A percentile compares a stretch with the other conserved stretches of the same genome.
Evolutionary conservation across 768 basidiomycete species (phyloP).

Genomic region (Coprinopsis strossmayeri): DNA sequence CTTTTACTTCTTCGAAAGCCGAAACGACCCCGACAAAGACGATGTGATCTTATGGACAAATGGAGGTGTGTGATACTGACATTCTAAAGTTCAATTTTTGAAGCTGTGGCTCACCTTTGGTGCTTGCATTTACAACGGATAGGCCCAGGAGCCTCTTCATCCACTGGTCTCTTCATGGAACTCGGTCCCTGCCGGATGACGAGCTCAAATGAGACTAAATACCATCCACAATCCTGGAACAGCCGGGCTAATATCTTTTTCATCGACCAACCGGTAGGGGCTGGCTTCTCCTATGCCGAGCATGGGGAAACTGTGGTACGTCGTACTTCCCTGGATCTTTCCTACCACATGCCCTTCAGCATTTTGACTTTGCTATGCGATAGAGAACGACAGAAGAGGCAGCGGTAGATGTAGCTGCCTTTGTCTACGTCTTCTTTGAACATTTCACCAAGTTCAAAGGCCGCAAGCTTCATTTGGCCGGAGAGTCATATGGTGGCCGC

Average conservation of each 20-base stretch:
- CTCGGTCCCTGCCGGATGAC: slow-evolving; percentile 65
- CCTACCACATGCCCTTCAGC: too few relatives aligned
- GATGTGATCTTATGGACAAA: slow-evolving; percentile 35
- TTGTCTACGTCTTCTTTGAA: slow-evolving; percentile 69
- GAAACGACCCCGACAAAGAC: slow-evolving; percentile 53
- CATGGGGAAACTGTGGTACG: slow-evolving; percentile 51
- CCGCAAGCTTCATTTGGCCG: slow-evolving; percentile 55
- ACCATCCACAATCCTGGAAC: slow-evolving; percentile 63
- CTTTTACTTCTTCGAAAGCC: slow-evolving; percentile 77
- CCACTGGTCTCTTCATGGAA: slow-evolving; percentile 69
- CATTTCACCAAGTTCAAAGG: slow-evolving; percentile 68
- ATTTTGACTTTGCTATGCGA: neutral
- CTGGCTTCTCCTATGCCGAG: slow-evolving; percentile 60
- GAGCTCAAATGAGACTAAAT: slow-evolving; percentile 40
- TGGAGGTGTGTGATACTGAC: too few relatives aligned
- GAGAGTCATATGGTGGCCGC: slow-evolving; percentile 75
- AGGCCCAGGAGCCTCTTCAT: slow-evolving; percentile 36
- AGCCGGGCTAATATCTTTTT: slow-evolving; percentile 58
- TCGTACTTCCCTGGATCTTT: slow-evolving; percentile 1
- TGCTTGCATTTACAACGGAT: too few relatives aligned
- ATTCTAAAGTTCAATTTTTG: too few relatives aligned
- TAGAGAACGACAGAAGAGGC: slow-evolving; percentile 63
- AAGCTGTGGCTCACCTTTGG: too few relatives aligned
- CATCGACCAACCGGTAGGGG: slow-evolving; percentile 56
- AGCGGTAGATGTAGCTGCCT: slow-evolving; percentile 63